Evolutionary conservation across 1,284 basidiomycete genomes (phyloP), one percentile per base, ranked within the genome.

Genomic region (Grifola frondosa): DNA sequence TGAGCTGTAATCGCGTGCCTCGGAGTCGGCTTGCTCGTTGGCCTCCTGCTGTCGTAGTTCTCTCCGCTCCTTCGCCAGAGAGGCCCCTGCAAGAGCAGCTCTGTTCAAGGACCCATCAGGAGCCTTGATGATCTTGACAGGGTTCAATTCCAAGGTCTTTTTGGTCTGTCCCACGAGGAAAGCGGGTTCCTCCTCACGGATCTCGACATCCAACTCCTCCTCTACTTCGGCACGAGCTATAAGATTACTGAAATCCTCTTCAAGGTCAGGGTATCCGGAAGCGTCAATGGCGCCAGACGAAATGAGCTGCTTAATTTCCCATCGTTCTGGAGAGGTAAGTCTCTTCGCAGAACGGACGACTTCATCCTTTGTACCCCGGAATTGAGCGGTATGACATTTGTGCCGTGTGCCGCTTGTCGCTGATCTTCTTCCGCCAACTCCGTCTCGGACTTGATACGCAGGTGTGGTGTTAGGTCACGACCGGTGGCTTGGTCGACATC

Each of bases 291-390:
- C 89, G 32, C 96, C 96, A 30, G 92, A 96, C 0, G 96, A 92
- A 48, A 98, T 97, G 44, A 99, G 80, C 65, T 98, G 96, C 64
- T 97, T 97, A 65, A 99, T 91, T 71, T 99, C 96, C 91, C 96
- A 99, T 17, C 96, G 81, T 65, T 99, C 96, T 0, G 96, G 96
- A 17, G 91, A 94, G 1, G 95, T 96, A 40, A 98, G 70, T n/a
- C 96, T 81, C 62, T 95, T 95, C 1, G 91, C 91, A 12, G 86
- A 88, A n/a, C 87, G 75, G 12, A 80, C 73, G 16, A 67, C 62
- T 24, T 61, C 53, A 66, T 77, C 75, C 36, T 77, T 75, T 43
- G 71, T 71, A 15, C 74, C 74, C 25, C 53, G 53, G 55, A 52
- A 20, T 45, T 47, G 30, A 81, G 71, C 37, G 78, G 88, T 43